phyloP scores from a whole-genome alignment of 805 yeast species.

The Lipomyces spencermartinsiae region DNA sequence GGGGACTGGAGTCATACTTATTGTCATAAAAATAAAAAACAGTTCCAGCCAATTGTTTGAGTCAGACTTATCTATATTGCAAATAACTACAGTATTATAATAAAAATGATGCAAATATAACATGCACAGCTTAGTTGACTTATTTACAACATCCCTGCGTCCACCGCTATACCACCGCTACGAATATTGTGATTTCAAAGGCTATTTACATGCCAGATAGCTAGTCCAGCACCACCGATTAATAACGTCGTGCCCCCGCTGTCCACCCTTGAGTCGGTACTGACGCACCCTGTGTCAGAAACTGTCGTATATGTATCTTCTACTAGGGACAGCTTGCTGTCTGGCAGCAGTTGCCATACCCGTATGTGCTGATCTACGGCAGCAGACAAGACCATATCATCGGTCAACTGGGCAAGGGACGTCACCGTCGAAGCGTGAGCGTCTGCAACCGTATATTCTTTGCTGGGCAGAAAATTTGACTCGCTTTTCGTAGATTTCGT shows the following conservation, averaged over 20 bases:
- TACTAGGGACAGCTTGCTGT: conserved; percentile 42
- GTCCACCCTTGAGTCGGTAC: conserved; percentile 43
- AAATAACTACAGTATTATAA: no score
- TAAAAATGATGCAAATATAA: no score
- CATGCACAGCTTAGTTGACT: no score
- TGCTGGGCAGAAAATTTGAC: conserved; percentile 36
- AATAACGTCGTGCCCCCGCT: conserved; percentile 49
- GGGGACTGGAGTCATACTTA: no score
- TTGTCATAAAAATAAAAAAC: no score
- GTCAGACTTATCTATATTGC: no score
- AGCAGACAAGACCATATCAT: conserved; percentile 54
- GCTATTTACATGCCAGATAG: conserved; percentile 41
- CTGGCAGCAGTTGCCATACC: conserved; percentile 59
- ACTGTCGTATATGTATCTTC: conserved; percentile 72
- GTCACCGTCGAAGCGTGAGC: conserved; percentile 93
- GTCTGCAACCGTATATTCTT: conserved; percentile 42
- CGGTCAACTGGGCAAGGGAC: conserved; percentile 53
- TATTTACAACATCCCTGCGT: no score
- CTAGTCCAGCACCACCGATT: conserved; percentile 86
- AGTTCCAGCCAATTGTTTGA: no score
- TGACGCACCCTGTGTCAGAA: conserved; percentile 88
- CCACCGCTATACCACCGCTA: no score
- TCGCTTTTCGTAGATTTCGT: conserved; percentile 47
- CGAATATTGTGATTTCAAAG: no score
- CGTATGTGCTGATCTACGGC: conserved; percentile 85